Evolutionary conservation across 176 grass and related monocot species (phyloP).

Genomic region (Oryza coarctata): DNA sequence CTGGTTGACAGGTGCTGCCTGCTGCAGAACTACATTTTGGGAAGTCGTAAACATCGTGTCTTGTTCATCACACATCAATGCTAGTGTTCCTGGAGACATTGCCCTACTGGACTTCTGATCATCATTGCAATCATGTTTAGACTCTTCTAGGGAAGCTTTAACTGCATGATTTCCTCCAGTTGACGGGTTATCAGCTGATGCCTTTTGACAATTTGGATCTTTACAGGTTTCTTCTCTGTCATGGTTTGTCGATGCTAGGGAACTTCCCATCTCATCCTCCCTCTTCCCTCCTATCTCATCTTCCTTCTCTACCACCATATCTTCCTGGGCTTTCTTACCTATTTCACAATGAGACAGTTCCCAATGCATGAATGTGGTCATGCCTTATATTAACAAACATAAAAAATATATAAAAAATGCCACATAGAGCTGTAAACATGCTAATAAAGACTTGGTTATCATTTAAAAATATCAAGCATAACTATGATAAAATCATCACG

Average conservation of each 20-base stretch:
- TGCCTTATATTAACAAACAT: constrained; percentile 17
- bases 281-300: constrained; percentile 30
- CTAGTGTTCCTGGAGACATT: constrained; percentile 90
- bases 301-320: constrained; percentile 50
- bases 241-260: constrained; percentile 44
- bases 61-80: constrained; percentile 86
- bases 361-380: background rate
- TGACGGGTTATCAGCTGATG: constrained; percentile 45
- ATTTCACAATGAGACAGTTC: constrained; percentile 25
- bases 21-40: constrained; percentile 38
- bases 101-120: constrained; percentile 63
- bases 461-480: constrained; percentile 3
- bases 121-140: constrained; percentile 45
- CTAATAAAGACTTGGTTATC: background rate
- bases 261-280: constrained; percentile 41
- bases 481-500: background rate
- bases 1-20: constrained; percentile 37
- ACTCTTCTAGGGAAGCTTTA: constrained; percentile 50
- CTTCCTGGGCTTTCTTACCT: constrained; percentile 61
- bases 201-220: constrained; percentile 39
- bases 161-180: constrained; percentile 42
- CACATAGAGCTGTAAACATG: constrained; percentile 4
- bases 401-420: constrained; percentile 8
- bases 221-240: constrained; percentile 48
- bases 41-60: constrained; percentile 61